Evolutionary conservation across 352 stramenopile genomes (phyloP).

Genomic region (Globisporangium megalacanthum): DNA sequence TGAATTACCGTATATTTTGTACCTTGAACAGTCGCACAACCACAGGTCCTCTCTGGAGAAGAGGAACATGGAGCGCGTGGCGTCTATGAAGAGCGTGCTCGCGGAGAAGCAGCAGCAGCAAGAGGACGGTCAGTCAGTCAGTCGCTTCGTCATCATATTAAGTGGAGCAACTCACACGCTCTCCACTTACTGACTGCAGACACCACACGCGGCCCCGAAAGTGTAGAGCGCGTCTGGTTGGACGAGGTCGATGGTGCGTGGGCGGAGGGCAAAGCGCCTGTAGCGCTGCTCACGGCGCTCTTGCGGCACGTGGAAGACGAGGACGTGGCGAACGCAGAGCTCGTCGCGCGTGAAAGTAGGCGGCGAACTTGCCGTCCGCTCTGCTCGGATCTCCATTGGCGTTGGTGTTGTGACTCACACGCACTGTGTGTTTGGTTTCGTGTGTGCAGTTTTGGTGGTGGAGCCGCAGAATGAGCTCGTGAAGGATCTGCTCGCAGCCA

Average conservation of each 20-base stretch:
- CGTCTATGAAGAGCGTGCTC: conserved; percentile 23
- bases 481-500: conserved; percentile 47
- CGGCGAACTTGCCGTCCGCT: too few species aligned
- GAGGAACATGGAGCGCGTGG: conserved; percentile 24
- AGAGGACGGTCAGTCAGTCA: conserved; percentile 2
- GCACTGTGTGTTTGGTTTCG: neutral
- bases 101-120: conserved; percentile 13
- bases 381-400: neutral
- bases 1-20: too few species aligned
- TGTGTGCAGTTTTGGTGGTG: conserved; percentile 35
- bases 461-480: conserved; percentile 67
- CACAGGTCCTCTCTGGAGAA: too few species aligned
- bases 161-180: neutral
- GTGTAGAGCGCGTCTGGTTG: conserved; percentile 50
- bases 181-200: neutral
- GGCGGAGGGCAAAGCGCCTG: conserved; percentile 50
- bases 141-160: neutral
- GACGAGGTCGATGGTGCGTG: conserved; percentile 58
- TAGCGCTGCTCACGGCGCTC: conserved; percentile 51
- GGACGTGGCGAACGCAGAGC: conserved; percentile 46
- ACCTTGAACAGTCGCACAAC: conserved; percentile 1
- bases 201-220: conserved; percentile 29
- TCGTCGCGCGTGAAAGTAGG: conserved; percentile 41
- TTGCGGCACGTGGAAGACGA: conserved; percentile 51
- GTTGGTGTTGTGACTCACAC: neutral